Evolutionary conservation across 2,329 filamentous ascomycete species (phyloP).

Genomic region (Rachicladosporium sp.): DNA sequence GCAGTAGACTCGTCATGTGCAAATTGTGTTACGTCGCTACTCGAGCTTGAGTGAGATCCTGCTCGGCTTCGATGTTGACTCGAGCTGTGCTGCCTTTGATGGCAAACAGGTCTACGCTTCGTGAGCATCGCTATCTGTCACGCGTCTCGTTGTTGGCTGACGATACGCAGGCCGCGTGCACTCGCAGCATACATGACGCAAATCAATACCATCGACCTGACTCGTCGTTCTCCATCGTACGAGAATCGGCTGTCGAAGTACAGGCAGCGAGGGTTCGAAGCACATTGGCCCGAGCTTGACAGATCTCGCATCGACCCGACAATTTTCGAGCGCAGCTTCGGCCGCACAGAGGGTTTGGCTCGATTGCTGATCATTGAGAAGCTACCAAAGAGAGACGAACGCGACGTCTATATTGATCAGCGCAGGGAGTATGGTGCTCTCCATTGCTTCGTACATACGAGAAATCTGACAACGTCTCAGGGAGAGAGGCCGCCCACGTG

Average conservation of each 20-base stretch:
- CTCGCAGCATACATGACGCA: slow-evolving; percentile 71
- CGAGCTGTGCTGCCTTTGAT: slow-evolving; percentile 68
- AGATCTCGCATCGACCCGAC: slow-evolving; percentile 69
- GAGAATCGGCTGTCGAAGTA: slow-evolving; percentile 82
- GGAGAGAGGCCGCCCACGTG: slow-evolving; percentile 57
- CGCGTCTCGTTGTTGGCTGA: too few relatives aligned
- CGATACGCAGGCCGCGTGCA: slow-evolving; percentile 50
- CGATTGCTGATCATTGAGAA: slow-evolving; percentile 69
- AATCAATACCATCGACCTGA: slow-evolving; percentile 67
- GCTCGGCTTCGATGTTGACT: slow-evolving; percentile 81
- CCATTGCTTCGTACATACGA: too few relatives aligned
- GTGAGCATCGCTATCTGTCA: too few relatives aligned
- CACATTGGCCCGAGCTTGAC: slow-evolving; percentile 66
- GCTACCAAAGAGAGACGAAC: slow-evolving; percentile 54
- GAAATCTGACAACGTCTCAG: too few relatives aligned
- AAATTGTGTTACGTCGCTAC: slow-evolving; percentile 78
- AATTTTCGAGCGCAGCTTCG: slow-evolving; percentile 73
- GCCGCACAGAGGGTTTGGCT: slow-evolving; percentile 62
- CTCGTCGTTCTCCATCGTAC: slow-evolving; percentile 70
- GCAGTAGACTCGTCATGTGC: slow-evolving; percentile 49
- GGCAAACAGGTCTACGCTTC: slow-evolving; percentile 63
- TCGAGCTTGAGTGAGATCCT: slow-evolving; percentile 74
- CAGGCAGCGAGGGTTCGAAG: slow-evolving; percentile 70
- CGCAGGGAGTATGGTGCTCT: slow-evolving; percentile 35
- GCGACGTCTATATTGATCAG: slow-evolving; percentile 59